Percentiles rank a stretch among this genome's conserved stretches.
These are phyloP conservation scores for Thraustotheca clavata DNA, from an alignment of 352 stramenopile species.

Conservation along the genomic window DNA sequence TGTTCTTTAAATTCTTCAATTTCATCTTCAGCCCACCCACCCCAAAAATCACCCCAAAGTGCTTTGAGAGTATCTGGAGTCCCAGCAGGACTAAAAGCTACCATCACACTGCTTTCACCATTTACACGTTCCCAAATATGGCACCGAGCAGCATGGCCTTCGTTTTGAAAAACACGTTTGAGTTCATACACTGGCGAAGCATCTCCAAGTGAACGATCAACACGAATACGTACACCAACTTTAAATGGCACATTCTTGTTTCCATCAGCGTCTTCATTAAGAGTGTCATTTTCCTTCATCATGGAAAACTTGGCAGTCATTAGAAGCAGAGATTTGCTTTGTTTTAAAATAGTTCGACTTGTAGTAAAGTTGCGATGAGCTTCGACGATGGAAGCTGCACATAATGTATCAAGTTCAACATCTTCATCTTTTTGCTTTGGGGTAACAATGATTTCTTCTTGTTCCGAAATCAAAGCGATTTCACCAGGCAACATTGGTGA, in stretches of 20 bases:
- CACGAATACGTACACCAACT: slow-evolving; percentile 62
- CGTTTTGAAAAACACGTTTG: slow-evolving; percentile 82
- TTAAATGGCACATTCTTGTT: slow-evolving; percentile 85
- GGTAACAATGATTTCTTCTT: slow-evolving; percentile 72
- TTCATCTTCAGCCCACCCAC: slow-evolving; percentile 75
- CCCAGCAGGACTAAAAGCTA: slow-evolving; percentile 71
- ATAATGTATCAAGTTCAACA: slow-evolving; percentile 75
- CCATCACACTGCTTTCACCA: slow-evolving; percentile 39
- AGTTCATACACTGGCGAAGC: slow-evolving; percentile 66
- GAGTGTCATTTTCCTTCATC: slow-evolving; percentile 77
- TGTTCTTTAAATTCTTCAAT: slow-evolving; percentile 71
- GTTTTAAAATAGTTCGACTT: slow-evolving; percentile 65
- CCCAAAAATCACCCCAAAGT: slow-evolving; percentile 82
- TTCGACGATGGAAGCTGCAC: slow-evolving; percentile 57
- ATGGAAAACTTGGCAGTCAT: slow-evolving; percentile 83
- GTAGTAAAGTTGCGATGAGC: slow-evolving; percentile 68
- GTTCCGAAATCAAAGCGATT: slow-evolving; percentile 69
- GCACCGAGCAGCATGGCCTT: slow-evolving; percentile 59
- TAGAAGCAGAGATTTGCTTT: slow-evolving; percentile 65
- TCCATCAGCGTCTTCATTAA: slow-evolving; percentile 75
- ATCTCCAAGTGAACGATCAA: slow-evolving; percentile 38
- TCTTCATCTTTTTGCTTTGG: slow-evolving; percentile 36
- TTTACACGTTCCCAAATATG: slow-evolving; percentile 62
- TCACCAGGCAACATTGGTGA: slow-evolving; percentile 37
- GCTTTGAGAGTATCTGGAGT: slow-evolving; percentile 75